Evolutionary conservation across 805 yeast genomes (phyloP), one percentile per base, ranked within the genome.

Genomic region (Ogataea allantospora): DNA sequence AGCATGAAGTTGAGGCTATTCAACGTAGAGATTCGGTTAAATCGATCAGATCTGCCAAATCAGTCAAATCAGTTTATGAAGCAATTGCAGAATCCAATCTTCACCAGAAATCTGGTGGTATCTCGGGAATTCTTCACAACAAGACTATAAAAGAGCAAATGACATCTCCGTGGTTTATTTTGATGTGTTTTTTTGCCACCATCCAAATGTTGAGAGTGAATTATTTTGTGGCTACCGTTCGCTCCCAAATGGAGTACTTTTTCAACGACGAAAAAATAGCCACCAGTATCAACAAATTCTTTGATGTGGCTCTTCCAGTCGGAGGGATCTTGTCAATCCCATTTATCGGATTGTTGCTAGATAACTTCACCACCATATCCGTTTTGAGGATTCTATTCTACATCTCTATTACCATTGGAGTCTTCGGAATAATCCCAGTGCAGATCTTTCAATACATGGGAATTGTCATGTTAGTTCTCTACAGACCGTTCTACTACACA

Each of bases 321-420:
- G 98, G 97, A 17, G 97, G 97, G 16, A 64, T 89, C 9, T 47
- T 83, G 21, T 82, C 96, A 0, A 86, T 91, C 41, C 97, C 97
- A 7, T 77, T 88, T 50, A 84, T 88, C 42, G 97, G 97, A 0
- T 38, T 81, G 7, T 63, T 88, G 8, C 66, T 91, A 31, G 98
- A 91, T 56, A 80, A 83, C 55, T 62, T 80, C 41, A 71, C 80
- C 28, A 83, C 91, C 0, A 54, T 84, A 20, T 64, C 72, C 1
- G 77, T 79, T 1, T 60, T 88, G 37, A 53, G 57, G 16, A 65
- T 80, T 11, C 64, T 91, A 27, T 60, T 79, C 3, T 49, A 47
- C 0, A 63, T 77, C 7, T 83, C 95, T 0, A 51, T 80, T 3
- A 28, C 67, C 4, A 81, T 88, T 45, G 96, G 96, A 8, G 47